Evolutionary conservation across 371 early-diverging fungal genomes (phyloP), one percentile per base, ranked within the genome.

Genomic region (Homolaphlyctis polyrhiza): DNA sequence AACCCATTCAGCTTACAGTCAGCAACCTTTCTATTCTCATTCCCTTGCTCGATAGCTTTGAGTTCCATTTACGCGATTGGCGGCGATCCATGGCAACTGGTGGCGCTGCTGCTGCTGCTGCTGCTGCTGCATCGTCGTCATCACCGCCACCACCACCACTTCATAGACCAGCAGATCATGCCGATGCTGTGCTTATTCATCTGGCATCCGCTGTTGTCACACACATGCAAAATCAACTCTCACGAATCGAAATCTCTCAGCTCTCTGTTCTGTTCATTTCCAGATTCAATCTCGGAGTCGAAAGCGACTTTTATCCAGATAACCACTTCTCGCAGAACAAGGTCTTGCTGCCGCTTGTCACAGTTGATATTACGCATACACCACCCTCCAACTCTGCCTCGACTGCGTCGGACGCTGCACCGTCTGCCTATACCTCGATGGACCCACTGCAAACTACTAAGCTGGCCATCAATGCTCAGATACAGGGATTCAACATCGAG

Each of bases 211-310:
- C 55, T 4, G 25, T 27, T 2, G n/a, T 55, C 55, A 55, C 14
- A 21, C 55, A 33, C 33, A 2, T 33, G 8, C 35, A n/a, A 2
- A 74, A 77, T 4, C 84, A 85, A 5, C n/a, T n/a, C n/a, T n/a
- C n/a, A n/a, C n/a, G n/a, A n/a, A n/a, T n/a, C n/a, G 74, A 75
- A 21, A 62, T 92, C 43, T 80, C 75, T 18, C 79, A 87, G 16
- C 75, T 90, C 0, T 76, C 82, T 33, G 62, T 89, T 23, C 90
- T 90, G 67, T 92, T 90, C 69, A 88, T 92, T 18, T 78, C 85
- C 18, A 61, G 70, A 16, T 90, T 92, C 70, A 87, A 92, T 63
- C 86, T 84, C 64, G 77, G 77, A 66, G 85, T 87, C 27, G 87
- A 89, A 34, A 79, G 84, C 1, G 85, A 85, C 64, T 92, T 90